Evolutionary conservation across 139 green algal genomes (phyloP), one percentile per base, ranked within the genome.

Genomic region (Eudorina sp.): DNA sequence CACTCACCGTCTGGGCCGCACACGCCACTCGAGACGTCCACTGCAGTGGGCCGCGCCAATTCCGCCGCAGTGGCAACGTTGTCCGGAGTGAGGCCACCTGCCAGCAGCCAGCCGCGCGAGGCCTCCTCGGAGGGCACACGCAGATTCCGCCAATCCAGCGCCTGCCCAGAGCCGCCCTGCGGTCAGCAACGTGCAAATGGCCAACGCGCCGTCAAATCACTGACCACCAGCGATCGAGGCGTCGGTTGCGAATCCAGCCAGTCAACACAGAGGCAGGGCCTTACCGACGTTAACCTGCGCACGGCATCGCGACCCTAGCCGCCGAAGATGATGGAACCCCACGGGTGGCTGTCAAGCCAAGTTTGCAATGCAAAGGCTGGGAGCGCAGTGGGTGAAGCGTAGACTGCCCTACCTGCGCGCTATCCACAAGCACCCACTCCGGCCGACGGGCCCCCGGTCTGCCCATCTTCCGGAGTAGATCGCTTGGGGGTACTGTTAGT

Each of bases 11-110:
- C 94, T 6, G 92, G 78, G 0, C 90, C 91, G 70, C 93, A 95
- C 41, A 98, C 96, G 0, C 96, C 96, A 60, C 94, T 97, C 27
- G 95, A 96, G 18, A 98, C 96, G 80, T 98, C 96, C 90, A 98
- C 96, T 16, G 82, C 95, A 8, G 83, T 89, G 16, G 96, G 96
- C 1, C 43, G 38, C 0, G 93, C 90, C 0, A 89, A 90, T 2
- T 18, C 48, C n/a, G 96, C 92, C 19, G 96, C 96, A 1, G 92
- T 86, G 64, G 90, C 90, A 55, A 98, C 96, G 53, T 97, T 98
- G 31, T 85, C 91, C 0, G 96, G 93, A 0, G 84, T 89, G 3
- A 98, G 86, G 0, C 96, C 96, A 0, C 96, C 96, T 0, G 96
- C 96, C 31, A 98, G 89, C 74, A 97, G 87, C 96, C 96, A 98